Percentiles rank a stretch among this genome's conserved stretches.
These are phyloP conservation scores for Talaromyces sp. DNA, from an alignment of 2,329 filamentous ascomycete species.

Conservation along the genomic window DNA sequence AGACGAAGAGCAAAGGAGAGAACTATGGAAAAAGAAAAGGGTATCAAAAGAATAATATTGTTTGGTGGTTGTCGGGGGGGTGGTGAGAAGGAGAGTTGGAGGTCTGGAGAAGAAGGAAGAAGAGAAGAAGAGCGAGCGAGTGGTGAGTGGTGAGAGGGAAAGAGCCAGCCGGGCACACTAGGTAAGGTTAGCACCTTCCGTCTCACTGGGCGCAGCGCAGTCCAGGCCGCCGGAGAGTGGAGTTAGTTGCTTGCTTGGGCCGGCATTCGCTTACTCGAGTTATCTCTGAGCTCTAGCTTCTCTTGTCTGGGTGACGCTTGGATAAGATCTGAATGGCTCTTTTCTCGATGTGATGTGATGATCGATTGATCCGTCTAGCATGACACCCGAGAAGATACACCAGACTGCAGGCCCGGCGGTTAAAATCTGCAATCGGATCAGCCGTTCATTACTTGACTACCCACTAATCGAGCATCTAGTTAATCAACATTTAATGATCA, in stretches of 20 bases:
- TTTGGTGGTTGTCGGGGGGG: not conserved
- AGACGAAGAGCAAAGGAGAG: slow-evolving; percentile 29
- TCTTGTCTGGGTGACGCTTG: not conserved
- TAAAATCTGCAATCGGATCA: not conserved
- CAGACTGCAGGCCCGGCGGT: not conserved
- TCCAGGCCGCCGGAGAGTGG: not conserved
- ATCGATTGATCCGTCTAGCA: not conserved
- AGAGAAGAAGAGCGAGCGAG: not conserved
- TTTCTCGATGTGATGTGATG: not conserved
- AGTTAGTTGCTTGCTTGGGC: not conserved
- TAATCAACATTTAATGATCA: not conserved
- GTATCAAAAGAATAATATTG: slow-evolving; percentile 14
- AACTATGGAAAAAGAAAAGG: slow-evolving; percentile 16
- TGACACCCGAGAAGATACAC: not conserved
- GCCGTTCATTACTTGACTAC: not conserved
- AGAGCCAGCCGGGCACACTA: slow-evolving; percentile 9
- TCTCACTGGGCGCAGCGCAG: not conserved
- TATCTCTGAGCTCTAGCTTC: not conserved
- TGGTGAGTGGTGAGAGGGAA: too few species aligned
- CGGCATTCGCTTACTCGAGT: slow-evolving; percentile 9
- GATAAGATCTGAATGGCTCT: not conserved
- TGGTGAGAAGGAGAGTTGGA: not conserved
- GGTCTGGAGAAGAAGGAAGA: slow-evolving; percentile 13
- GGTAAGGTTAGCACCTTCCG: not conserved
- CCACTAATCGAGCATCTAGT: not conserved